Percentiles rank a stretch among this genome's conserved stretches.
Conservation (phyloP, 441 rosid genomes). For the Gossypium lobatum region DNA sequence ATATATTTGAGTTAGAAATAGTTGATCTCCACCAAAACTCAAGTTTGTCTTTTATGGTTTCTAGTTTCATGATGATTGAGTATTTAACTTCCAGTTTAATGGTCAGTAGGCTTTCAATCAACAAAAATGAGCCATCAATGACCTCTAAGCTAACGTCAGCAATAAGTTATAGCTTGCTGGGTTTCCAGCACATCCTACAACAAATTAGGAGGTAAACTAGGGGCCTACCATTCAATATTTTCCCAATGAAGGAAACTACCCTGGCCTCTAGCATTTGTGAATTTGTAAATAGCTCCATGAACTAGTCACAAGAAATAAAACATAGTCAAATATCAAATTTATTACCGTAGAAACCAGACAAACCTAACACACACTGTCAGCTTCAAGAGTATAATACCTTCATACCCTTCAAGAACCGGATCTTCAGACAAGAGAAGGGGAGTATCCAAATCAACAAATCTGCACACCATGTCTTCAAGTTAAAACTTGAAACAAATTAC, state of each 20-base stretch:
- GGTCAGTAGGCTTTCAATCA: not conserved
- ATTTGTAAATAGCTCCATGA: slow-evolving; percentile 66
- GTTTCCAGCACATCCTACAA: not conserved
- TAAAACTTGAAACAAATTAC: not conserved
- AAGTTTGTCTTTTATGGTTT: too few species aligned
- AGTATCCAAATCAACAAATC: slow-evolving; percentile 82
- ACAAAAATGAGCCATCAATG: not conserved
- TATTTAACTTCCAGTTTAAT: not conserved
- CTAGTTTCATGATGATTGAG: too few species aligned
- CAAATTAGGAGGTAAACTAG: not conserved
- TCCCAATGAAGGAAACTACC: slow-evolving; percentile 71
- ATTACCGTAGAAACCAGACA: not conserved
- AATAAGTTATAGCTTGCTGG: not conserved
- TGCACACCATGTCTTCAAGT: slow-evolving; percentile 19
- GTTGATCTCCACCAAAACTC: too few species aligned
- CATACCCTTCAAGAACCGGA: slow-evolving; percentile 81
- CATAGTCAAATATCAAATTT: not conserved
- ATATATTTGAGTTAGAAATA: too few species aligned
- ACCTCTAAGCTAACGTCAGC: not conserved
- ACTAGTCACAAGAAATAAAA: slow-evolving; percentile 34
- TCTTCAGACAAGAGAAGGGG: slow-evolving; percentile 81
- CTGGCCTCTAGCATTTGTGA: slow-evolving; percentile 69
- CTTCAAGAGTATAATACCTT: slow-evolving; percentile 42
- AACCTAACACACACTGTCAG: not conserved
- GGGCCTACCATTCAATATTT: slow-evolving; percentile 37